phyloP scores from a whole-genome alignment of 345 rosid genomes.

The Rhizophora mangle region DNA sequence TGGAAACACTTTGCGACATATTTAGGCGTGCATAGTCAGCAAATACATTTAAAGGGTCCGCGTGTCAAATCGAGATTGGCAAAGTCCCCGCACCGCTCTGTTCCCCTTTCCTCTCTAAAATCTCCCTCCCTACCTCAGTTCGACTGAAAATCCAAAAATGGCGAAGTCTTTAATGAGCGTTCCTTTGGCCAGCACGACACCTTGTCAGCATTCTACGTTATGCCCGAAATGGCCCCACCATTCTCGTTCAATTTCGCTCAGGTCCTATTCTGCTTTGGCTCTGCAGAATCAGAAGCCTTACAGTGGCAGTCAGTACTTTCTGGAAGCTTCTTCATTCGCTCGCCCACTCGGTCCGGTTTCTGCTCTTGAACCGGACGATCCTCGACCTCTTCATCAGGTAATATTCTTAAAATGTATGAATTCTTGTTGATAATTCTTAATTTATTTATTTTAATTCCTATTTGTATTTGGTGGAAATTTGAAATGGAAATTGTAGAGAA shows the following conservation, averaged over 20 bases:
- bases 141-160: neutral
- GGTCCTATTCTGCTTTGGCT: slow-evolving; percentile 13
- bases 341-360: slow-evolving; percentile 36
- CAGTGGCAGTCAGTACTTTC: too few species aligned
- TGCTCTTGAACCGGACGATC: slow-evolving; percentile 54
- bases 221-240: slow-evolving; percentile 14
- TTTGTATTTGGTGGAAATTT: neutral
- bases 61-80: slow-evolving; percentile 6
- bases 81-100: neutral
- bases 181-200: neutral
- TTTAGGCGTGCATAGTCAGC: too few species aligned
- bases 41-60: neutral
- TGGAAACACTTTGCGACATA: too few species aligned
- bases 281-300: neutral
- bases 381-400: slow-evolving; percentile 53
- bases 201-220: neutral
- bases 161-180: neutral
- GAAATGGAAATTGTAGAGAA: too few species aligned
- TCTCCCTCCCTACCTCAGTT: too few species aligned
- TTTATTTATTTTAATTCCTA: neutral
- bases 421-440: neutral
- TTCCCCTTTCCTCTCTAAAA: neutral
- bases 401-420: neutral
- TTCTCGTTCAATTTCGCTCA: slow-evolving; percentile 16
- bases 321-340: slow-evolving; percentile 16